A percentile compares a stretch with the other conserved stretches of the same genome.
These are phyloP conservation scores for Aspergillus chevalieri DNA, from an alignment of 2,329 filamentous ascomycete genomes.

Conservation along the genomic window DNA sequence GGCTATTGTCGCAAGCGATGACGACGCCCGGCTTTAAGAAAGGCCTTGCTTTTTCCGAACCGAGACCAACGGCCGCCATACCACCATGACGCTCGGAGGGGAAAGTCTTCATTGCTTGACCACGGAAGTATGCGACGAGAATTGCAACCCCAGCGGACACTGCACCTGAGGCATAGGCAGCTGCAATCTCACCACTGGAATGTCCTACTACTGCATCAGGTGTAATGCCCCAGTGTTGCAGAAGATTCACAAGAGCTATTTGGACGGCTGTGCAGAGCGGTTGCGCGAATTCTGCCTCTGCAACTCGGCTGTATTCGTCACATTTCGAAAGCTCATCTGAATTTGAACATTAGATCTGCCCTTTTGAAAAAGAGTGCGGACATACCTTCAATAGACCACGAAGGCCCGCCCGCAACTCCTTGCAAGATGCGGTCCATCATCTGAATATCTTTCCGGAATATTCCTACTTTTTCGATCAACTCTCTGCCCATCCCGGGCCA, in stretches of 20 bases:
- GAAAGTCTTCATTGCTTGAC: not conserved
- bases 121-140: not conserved
- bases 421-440: not conserved
- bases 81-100: not conserved
- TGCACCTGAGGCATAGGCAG: conserved; percentile 15
- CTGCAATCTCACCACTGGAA: conserved; percentile 21
- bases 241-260: conserved; percentile 16
- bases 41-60: not conserved
- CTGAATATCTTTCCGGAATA: not conserved
- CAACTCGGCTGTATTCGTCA: not conserved
- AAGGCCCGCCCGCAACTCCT: not conserved
- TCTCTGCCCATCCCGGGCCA: conserved; percentile 15
- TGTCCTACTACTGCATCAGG: conserved; percentile 18
- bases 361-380: not conserved
- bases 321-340: not conserved
- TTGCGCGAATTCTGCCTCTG: conserved; percentile 12
- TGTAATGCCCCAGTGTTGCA: conserved; percentile 4
- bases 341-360: conserved; percentile 2
- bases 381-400: conserved; percentile 1
- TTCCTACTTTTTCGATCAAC: not conserved
- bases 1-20: not conserved
- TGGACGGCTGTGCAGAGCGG: conserved; percentile 21
- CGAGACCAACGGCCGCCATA: not conserved
- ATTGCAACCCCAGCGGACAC: not conserved
- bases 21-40: not conserved